phyloP scores from a whole-genome alignment of 2,329 filamentous ascomycete species.

The Cladobotryum mycophilum region DNA sequence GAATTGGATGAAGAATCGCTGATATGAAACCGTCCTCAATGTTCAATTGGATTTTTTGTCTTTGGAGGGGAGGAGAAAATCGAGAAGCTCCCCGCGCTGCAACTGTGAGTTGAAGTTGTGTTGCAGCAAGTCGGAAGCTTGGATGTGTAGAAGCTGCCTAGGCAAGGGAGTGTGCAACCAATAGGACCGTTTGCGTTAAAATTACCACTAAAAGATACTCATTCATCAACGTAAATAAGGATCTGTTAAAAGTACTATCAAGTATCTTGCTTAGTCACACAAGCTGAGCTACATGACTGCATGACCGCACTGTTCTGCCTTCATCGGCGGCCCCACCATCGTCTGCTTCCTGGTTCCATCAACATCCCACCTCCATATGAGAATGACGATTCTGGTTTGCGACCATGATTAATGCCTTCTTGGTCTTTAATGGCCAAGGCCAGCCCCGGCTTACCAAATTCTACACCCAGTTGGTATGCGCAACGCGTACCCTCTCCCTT shows the following conservation, averaged over 20 bases:
- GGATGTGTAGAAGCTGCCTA: not conserved
- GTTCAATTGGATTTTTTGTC: not conserved
- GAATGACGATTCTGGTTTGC: conserved; percentile 17
- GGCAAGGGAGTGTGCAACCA: too few relatives aligned
- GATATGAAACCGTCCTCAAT: not conserved
- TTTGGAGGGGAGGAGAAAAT: not conserved
- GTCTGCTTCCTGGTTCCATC: not conserved
- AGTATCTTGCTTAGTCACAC: conserved; percentile 6
- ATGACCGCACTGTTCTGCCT: not conserved
- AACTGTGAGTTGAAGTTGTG: not conserved
- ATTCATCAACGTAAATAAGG: too few relatives aligned
- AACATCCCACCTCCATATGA: conserved; percentile 6
- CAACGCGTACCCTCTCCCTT: not conserved
- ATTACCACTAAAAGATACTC: too few relatives aligned
- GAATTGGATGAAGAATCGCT: not conserved
- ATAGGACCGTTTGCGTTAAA: too few relatives aligned
- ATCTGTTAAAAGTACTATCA: not conserved
- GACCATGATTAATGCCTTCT: conserved; percentile 93
- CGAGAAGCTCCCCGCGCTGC: not conserved
- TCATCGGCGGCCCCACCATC: not conserved
- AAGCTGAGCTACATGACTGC: not conserved
- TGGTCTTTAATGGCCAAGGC: conserved; percentile 98
- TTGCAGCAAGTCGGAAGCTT: not conserved
- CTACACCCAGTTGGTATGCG: conserved; percentile 82
- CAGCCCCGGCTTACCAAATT: conserved; percentile 97